Evolutionary conservation across 768 basidiomycete species (phyloP).

Genomic region (Suillus weaverae): DNA sequence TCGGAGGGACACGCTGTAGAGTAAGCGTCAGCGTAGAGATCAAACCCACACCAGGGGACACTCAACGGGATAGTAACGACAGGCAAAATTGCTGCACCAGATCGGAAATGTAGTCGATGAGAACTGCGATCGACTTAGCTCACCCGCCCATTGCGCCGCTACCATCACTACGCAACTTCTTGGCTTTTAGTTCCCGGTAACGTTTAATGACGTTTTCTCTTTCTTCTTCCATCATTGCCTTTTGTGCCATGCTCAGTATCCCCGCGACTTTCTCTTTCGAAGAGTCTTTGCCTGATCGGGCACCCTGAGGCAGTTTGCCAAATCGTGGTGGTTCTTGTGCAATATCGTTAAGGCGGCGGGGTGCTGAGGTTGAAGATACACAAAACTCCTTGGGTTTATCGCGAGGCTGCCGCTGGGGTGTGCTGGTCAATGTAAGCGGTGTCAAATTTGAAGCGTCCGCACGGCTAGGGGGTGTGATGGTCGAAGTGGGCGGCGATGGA

Average conservation of each 20-base stretch:
- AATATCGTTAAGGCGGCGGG: slow-evolving; percentile 70
- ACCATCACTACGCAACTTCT: slow-evolving; percentile 28
- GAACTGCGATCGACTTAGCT: slow-evolving; percentile 6
- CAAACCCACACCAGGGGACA: not conserved
- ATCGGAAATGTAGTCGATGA: not conserved
- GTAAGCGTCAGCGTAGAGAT: not conserved
- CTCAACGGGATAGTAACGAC: not conserved
- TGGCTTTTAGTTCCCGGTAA: slow-evolving; percentile 70
- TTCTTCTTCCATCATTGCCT: slow-evolving; percentile 74
- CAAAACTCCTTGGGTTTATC: slow-evolving; percentile 48
- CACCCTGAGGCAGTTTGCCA: slow-evolving; percentile 54
- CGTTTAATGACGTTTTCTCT: slow-evolving; percentile 65
- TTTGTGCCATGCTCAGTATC: slow-evolving; percentile 73
- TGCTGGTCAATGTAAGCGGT: slow-evolving; percentile 16
- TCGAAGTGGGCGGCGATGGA: slow-evolving; percentile 16
- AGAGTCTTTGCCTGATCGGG: slow-evolving; percentile 22
- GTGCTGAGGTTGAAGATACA: slow-evolving; percentile 49
- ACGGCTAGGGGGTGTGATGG: slow-evolving; percentile 9
- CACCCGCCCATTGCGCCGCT: slow-evolving; percentile 13
- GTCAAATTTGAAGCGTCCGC: slow-evolving; percentile 14
- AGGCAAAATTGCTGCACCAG: not conserved
- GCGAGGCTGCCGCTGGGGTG: slow-evolving; percentile 15
- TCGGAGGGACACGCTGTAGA: not conserved
- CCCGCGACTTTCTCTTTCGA: slow-evolving; percentile 37
- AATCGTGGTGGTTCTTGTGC: slow-evolving; percentile 67